A percentile compares a stretch with the other conserved stretches of the same genome.
Conservation (phyloP, 768 basidiomycete species). For the Candolleomyces aberdarensis region DNA sequence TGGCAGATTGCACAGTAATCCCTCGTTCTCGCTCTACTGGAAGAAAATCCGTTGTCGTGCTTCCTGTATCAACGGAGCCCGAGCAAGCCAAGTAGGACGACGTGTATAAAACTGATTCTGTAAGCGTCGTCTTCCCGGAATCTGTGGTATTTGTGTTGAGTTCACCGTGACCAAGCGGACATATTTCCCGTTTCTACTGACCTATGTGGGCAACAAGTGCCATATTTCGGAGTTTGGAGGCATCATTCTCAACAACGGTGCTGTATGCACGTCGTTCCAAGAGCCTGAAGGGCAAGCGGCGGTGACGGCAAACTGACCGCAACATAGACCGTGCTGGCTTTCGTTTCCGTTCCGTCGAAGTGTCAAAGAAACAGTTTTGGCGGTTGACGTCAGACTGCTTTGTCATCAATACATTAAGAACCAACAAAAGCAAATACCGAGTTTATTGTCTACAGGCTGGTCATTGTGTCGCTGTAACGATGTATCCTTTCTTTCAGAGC, state of each 20-base stretch:
- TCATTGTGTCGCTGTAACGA: background rate
- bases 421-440: constrained; percentile 1
- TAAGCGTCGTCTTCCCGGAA: constrained; percentile 87
- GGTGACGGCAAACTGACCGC: constrained; percentile 5
- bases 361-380: constrained; percentile 10
- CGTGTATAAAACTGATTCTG: constrained; percentile 79
- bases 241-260: constrained; percentile 28
- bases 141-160: constrained; percentile 38
- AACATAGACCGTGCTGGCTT: background rate
- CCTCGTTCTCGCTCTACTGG: constrained; percentile 88
- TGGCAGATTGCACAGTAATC: constrained; percentile 90
- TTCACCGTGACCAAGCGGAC: background rate
- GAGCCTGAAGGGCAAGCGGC: background rate
- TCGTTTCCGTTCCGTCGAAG: too few species aligned
- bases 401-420: background rate
- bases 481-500: constrained; percentile 13
- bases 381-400: background rate
- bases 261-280: constrained; percentile 23
- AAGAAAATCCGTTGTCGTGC: constrained; percentile 87
- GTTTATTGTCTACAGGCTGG: background rate
- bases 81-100: constrained; percentile 70
- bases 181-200: constrained; percentile 26
- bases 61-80: constrained; percentile 86
- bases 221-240: constrained; percentile 64
- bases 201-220: constrained; percentile 90